phyloP scores from a whole-genome alignment of 75 land plant species.

The Cupressus sempervirens region DNA sequence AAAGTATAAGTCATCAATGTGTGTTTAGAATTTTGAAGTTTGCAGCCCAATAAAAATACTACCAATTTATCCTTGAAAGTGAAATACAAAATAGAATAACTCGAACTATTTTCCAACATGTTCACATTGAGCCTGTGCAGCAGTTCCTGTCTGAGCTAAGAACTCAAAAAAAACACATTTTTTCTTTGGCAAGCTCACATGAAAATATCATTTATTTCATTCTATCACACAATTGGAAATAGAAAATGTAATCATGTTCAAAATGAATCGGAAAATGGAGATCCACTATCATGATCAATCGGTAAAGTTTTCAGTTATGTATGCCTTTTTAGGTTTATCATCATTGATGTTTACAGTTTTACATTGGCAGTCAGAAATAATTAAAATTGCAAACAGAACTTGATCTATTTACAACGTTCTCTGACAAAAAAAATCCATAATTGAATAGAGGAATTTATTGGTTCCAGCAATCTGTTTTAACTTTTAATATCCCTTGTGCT shows the following conservation, averaged over 20 bases:
- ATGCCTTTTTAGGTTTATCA: background rate
- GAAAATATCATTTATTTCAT: background rate
- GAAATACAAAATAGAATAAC: too few species aligned
- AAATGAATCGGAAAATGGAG: conserved; percentile 1
- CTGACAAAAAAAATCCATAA: background rate
- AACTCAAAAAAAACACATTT: background rate
- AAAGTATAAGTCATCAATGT: too few species aligned
- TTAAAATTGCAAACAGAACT: background rate
- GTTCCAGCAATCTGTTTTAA: background rate
- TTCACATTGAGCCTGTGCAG: too few species aligned
- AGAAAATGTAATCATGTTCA: background rate
- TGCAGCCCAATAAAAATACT: too few species aligned
- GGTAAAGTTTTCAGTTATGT: background rate
- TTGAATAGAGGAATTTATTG: background rate
- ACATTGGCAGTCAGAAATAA: background rate
- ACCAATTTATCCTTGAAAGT: too few species aligned
- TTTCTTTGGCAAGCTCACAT: background rate
- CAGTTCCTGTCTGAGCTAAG: too few species aligned
- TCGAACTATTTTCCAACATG: too few species aligned
- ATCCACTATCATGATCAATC: background rate
- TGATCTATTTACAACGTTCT: background rate
- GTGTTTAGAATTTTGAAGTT: too few species aligned
- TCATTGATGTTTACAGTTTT: background rate
- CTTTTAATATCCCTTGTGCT: background rate
- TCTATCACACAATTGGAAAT: background rate